Evolutionary conservation across 306 rosid genomes (phyloP).

Genomic region (Begonia fuchsioides): DNA sequence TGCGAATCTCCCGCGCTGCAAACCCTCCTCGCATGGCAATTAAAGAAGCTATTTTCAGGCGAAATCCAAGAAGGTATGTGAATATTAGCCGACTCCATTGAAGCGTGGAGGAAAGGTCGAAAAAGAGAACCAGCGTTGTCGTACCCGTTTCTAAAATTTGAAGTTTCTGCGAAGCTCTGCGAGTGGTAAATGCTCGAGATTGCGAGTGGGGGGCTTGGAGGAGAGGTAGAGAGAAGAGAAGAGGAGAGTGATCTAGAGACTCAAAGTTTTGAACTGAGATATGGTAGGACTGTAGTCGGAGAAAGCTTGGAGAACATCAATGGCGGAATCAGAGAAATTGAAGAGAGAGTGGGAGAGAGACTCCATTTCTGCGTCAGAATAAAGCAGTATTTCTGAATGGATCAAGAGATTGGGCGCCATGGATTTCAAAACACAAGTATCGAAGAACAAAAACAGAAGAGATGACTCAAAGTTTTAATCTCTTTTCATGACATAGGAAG

Average conservation of each 20-base stretch:
- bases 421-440: constrained; percentile 1
- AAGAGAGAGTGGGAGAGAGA: constrained; percentile 29
- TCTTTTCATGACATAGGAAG: background rate
- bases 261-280: constrained; percentile 19
- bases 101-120: constrained; percentile 24
- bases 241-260: constrained; percentile 29
- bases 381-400: constrained; percentile 16
- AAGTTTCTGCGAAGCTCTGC: constrained; percentile 7
- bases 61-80: constrained; percentile 25
- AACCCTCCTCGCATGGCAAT: constrained; percentile 39
- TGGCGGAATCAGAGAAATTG: constrained; percentile 27
- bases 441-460: too few species aligned
- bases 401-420: constrained; percentile 59
- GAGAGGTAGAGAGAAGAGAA: constrained; percentile 29
- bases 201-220: constrained; percentile 33
- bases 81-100: constrained; percentile 26
- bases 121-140: constrained; percentile 31
- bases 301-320: constrained; percentile 22
- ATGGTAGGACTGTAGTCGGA: constrained; percentile 13
- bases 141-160: constrained; percentile 16
- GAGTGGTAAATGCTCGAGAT: constrained; percentile 21
- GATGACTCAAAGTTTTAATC: too few species aligned
- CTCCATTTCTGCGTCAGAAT: constrained; percentile 30
- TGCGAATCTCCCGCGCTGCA: constrained; percentile 76
- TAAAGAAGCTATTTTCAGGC: constrained; percentile 25